Evolutionary conservation across 345 rosid genomes (phyloP).

Genomic region (Toxicodendron radicans): DNA sequence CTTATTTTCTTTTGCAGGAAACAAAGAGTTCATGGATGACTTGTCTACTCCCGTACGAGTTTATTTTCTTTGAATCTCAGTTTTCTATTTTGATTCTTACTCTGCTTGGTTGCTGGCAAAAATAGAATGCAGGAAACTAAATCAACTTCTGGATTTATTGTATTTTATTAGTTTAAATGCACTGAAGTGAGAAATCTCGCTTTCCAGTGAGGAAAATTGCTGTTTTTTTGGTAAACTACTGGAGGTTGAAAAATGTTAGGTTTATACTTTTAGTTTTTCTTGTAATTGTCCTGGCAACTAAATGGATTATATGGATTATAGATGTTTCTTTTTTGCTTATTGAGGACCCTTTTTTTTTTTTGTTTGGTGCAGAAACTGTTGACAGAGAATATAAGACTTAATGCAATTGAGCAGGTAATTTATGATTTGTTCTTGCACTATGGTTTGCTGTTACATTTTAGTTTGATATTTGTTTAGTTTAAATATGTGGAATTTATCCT

Average conservation of each 20-base stretch:
- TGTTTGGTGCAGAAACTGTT: conserved; percentile 60
- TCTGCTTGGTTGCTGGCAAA: conserved; percentile 15
- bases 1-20: conserved; percentile 43
- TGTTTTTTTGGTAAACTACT: neutral
- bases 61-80: conserved; percentile 13
- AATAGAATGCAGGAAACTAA: neutral
- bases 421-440: conserved; percentile 1
- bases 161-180: neutral
- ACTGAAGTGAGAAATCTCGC: neutral
- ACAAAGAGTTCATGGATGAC: conserved; percentile 65
- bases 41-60: conserved; percentile 56
- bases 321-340: conserved; percentile 12
- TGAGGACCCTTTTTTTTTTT: conserved; percentile 9
- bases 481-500: conserved; percentile 11
- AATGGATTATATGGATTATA: conserved; percentile 14
- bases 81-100: conserved; percentile 6
- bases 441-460: conserved; percentile 10
- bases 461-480: conserved; percentile 8
- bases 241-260: neutral
- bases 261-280: neutral
- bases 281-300: conserved; percentile 1
- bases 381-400: conserved; percentile 47
- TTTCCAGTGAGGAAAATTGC: neutral
- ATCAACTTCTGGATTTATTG: neutral
- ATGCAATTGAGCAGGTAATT: conserved; percentile 61